These are phyloP conservation scores for Chaetomium sp. DNA, from an alignment of 2,329 filamentous ascomycete genomes.

Conservation along the genomic window DNA sequence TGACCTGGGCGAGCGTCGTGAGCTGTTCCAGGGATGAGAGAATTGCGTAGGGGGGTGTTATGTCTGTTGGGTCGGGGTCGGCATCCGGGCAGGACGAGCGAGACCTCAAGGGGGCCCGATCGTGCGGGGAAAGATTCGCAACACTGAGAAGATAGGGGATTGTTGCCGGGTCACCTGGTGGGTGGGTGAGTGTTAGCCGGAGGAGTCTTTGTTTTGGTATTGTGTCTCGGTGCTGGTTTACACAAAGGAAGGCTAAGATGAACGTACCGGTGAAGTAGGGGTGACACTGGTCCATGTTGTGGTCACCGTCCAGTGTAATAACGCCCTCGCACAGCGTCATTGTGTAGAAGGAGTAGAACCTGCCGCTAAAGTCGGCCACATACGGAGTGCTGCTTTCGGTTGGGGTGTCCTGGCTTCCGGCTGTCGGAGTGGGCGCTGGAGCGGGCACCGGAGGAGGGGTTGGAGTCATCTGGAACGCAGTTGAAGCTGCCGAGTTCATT, in stretches of 20 bases:
- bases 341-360: constrained; percentile 20
- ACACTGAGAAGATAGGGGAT: constrained; percentile 7
- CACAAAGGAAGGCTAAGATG: background rate
- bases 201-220: background rate
- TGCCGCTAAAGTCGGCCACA: too few species aligned
- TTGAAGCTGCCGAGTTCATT: constrained; percentile 9
- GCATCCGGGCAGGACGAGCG: too few species aligned
- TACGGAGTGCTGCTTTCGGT: too few species aligned
- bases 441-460: background rate
- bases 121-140: too few species aligned
- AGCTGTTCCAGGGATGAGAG: constrained; percentile 17
- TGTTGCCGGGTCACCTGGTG: background rate
- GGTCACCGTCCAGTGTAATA: background rate
- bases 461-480: background rate
- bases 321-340: constrained; percentile 19
- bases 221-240: too few species aligned
- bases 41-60: constrained; percentile 3
- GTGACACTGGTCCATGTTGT: constrained; percentile 11
- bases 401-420: too few species aligned
- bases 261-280: background rate
- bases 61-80: too few species aligned
- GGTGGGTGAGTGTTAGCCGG: background rate
- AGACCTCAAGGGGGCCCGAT: too few species aligned
- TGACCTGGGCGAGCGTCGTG: constrained; percentile 15
- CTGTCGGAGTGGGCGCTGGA: background rate